Conservation (phyloP, 2,329 filamentous ascomycete species). For the Albifimbria verrucaria region DNA sequence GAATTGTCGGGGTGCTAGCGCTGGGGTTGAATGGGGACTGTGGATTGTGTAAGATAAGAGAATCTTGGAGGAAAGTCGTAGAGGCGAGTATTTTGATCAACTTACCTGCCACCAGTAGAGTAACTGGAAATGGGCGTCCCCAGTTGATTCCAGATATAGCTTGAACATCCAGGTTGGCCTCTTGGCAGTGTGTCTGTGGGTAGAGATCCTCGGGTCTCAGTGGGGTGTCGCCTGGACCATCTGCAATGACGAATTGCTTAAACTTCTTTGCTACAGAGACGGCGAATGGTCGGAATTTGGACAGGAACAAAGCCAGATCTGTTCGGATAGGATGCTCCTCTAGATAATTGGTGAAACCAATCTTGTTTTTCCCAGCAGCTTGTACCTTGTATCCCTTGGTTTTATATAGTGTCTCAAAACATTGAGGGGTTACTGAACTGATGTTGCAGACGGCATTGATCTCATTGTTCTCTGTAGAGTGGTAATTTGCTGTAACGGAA, state of each 20-base stretch:
- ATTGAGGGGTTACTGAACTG: constrained; percentile 1
- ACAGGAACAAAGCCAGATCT: not conserved
- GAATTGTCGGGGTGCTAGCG: constrained; percentile 30
- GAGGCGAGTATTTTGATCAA: not conserved
- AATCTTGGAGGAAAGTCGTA: not conserved
- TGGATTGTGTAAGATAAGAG: not conserved
- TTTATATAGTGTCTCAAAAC: constrained; percentile 2
- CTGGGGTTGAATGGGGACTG: constrained; percentile 4
- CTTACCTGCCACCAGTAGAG: constrained; percentile 4
- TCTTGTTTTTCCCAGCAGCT: not conserved
- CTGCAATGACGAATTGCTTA: constrained; percentile 1
- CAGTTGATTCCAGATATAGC: constrained; percentile 2
- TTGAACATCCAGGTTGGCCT: constrained; percentile 4
- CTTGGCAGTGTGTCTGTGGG: not conserved
- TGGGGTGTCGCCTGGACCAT: not conserved
- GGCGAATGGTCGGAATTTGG: constrained; percentile 2
- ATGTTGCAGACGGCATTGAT: constrained; percentile 2
- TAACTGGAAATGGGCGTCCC: constrained; percentile 1
- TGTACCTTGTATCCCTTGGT: constrained; percentile 4
- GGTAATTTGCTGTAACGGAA: not conserved
- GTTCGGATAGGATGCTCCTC: constrained; percentile 2
- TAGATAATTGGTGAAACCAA: constrained; percentile 4
- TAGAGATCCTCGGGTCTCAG: not conserved
- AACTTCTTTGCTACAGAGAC: constrained; percentile 3
- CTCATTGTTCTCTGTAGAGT: not conserved